Conservation (phyloP, 495 filamentous ascomycete species). For the Neurospora cerealis region DNA sequence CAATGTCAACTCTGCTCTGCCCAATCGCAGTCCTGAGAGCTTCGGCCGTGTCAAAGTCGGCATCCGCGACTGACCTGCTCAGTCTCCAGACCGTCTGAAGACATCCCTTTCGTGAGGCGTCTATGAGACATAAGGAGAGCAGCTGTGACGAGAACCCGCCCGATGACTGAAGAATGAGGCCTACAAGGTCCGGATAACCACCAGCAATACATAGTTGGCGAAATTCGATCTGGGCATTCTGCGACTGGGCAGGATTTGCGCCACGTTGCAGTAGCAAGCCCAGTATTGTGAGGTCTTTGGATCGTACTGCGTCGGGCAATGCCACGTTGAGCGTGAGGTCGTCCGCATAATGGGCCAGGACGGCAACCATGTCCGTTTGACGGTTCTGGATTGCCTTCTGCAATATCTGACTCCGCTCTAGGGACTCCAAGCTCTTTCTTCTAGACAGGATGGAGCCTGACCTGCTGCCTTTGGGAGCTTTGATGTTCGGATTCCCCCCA, state of each 20-base stretch:
- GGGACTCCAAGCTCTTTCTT: conserved; percentile 31
- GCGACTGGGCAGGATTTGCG: conserved; percentile 26
- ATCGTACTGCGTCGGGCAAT: conserved; percentile 31
- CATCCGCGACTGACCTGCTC: conserved; percentile 34
- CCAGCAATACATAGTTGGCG: conserved; percentile 30
- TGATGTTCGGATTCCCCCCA: conserved; percentile 35
- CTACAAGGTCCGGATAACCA: conserved; percentile 28
- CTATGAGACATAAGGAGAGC: conserved; percentile 34
- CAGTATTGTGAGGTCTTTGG: conserved; percentile 24
- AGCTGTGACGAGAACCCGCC: conserved; percentile 24
- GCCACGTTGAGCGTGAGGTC: conserved; percentile 26
- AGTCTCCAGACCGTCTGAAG: conserved; percentile 33
- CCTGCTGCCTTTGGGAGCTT: conserved; percentile 7
- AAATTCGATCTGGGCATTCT: conserved; percentile 34
- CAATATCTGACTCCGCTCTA: conserved; percentile 33
- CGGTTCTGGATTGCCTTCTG: conserved; percentile 35
- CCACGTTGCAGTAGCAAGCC: conserved; percentile 32
- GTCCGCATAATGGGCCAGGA: conserved; percentile 35
- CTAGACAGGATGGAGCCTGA: conserved; percentile 25
- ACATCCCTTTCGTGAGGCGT: conserved; percentile 33
- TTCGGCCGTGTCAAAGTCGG: conserved; percentile 31
- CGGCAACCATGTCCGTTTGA: conserved; percentile 37
- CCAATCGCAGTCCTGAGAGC: conserved; percentile 33
- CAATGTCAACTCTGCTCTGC: conserved; percentile 32
- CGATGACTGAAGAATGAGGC: conserved; percentile 32